These are phyloP conservation scores for Marchantia polymorpha DNA, from an alignment of 225 moss, liverwort and hornwort species.

Conservation along the genomic window DNA sequence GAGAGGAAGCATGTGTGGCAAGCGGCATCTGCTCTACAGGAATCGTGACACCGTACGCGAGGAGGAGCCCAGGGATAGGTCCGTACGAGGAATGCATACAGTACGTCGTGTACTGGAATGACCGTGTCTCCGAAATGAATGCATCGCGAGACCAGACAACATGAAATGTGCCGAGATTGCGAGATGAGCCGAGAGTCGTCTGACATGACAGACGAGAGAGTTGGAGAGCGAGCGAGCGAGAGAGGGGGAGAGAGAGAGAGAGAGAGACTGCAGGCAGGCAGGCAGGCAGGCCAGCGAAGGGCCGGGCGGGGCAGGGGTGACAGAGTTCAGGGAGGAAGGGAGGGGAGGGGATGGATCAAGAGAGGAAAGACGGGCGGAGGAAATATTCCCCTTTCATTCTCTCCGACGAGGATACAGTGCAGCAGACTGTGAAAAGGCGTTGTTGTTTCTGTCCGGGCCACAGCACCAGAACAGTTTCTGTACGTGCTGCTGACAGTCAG, in stretches of 20 bases:
- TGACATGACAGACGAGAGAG: neutral
- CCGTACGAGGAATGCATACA: neutral
- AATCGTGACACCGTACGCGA: too few relatives aligned
- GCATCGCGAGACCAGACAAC: neutral
- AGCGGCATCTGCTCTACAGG: too few relatives aligned
- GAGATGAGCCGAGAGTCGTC: too few relatives aligned
- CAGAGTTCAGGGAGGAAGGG: too few relatives aligned
- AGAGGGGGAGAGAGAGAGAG: neutral
- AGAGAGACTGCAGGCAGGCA: neutral
- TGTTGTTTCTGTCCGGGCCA: neutral
- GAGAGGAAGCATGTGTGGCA: too few relatives aligned
- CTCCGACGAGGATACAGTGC: neutral
- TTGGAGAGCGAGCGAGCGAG: neutral
- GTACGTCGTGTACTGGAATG: neutral
- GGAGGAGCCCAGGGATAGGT: too few relatives aligned
- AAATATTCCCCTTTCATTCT: constrained; percentile 2
- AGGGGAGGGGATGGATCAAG: neutral
- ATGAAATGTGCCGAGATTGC: neutral
- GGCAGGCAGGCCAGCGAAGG: too few relatives aligned
- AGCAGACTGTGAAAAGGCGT: neutral
- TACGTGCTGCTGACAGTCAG: neutral
- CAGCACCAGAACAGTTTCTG: constrained; percentile 2
- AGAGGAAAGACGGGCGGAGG: neutral
- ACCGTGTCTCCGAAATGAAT: neutral
- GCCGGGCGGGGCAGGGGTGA: too few relatives aligned